Evolutionary conservation across 169 alveolate genomes (phyloP), one percentile per base, ranked within the genome.

Genomic region (Cystoisospora suis): DNA sequence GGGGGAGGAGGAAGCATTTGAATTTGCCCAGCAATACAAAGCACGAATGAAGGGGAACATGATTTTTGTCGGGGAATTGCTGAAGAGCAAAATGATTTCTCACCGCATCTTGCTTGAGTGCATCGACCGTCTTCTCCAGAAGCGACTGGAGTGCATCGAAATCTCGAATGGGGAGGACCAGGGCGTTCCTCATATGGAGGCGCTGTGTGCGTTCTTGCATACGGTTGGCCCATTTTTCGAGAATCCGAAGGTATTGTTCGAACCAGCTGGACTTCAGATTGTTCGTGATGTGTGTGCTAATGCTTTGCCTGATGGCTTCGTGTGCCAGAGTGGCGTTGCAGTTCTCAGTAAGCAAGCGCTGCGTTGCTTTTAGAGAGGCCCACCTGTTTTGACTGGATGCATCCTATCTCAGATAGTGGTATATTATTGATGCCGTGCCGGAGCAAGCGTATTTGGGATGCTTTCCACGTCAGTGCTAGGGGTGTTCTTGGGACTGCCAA

Each of bases 51-150:
- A 91, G 75, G 91, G 96, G 58, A 93, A 91, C 80, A 91, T 94
- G 95, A 93, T 91, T 45, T 94, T 94, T 75, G 94, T 94, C 87
- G 96, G 95, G 5, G 94, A 93, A 46, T 59, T 94, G 87, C 91
- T 93, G 56, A 90, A 90, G 75, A 86, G 87, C 56, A 92, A 92
- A 88, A 90, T 94, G 90, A 83, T 94, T 47, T 91, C 96, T 40
- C 91, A 91, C 56, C 87, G 90, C 29, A 91, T 94, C 40, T 86
- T 94, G 49, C 89, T 85, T 42, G 92, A 87, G 94, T 91, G 96
- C 65, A 91, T 93, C 86, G 95, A 94, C 83, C 90, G 91, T 40
- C 93, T 94, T 81, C 65, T 94, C 83, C 93, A 93, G 90, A 87
- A 75, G 49, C 81, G 91, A 12, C 47, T 38, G 45, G 91, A 86